A percentile compares a stretch with the other conserved stretches of the same genome.
phyloP scores from a whole-genome alignment of 148 eudicot species.

The Chenopodium album region DNA sequence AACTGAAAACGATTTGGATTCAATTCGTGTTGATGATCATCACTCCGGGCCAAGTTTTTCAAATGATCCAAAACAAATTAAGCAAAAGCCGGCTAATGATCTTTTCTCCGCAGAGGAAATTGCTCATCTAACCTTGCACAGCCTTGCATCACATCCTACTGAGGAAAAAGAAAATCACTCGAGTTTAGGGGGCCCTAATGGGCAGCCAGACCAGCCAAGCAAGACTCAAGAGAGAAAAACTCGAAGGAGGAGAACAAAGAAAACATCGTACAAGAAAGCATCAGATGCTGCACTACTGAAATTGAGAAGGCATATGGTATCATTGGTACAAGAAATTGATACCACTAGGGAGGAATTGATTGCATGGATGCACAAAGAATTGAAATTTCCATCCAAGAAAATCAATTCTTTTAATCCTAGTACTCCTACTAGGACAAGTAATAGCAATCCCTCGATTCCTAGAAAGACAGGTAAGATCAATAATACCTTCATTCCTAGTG shows the following conservation, averaged over 20 bases:
- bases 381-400: slow-evolving; percentile 29
- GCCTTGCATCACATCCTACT: slow-evolving; percentile 19
- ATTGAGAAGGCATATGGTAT: slow-evolving; percentile 36
- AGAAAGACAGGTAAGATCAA: not conserved
- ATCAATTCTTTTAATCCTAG: slow-evolving; percentile 22
- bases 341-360: slow-evolving; percentile 50
- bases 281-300: slow-evolving; percentile 25
- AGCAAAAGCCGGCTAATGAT: slow-evolving; percentile 30
- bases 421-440: no score
- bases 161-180: slow-evolving; percentile 12
- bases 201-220: no score
- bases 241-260: slow-evolving; percentile 13
- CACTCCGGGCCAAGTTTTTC: slow-evolving; percentile 38
- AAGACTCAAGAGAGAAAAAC: slow-evolving; percentile 12
- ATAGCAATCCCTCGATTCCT: no score
- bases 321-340: slow-evolving; percentile 46
- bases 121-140: slow-evolving; percentile 15
- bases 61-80: slow-evolving; percentile 35
- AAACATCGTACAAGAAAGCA: slow-evolving; percentile 18
- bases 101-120: slow-evolving; percentile 23
- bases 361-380: slow-evolving; percentile 42
- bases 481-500: slow-evolving; percentile 27
- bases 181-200: slow-evolving; percentile 10
- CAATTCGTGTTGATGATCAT: slow-evolving; percentile 46
- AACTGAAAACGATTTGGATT: slow-evolving; percentile 42